phyloP scores from a whole-genome alignment of 306 rosid species.

The peach (Prunus persica) region Prunus_persica_NCBIv2 NC_034010.1:4348001-4348500 shows the following conservation, averaged over 20 bases:
- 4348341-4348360: neutral
- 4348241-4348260: neutral
- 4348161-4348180: slow-evolving; percentile 17
- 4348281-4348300: neutral
- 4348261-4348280: neutral
- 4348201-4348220: neutral
- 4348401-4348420: neutral
- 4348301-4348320: neutral
- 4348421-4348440: no score
- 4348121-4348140: neutral
- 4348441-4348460: no score
- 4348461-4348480: no score
- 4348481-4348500: no score
- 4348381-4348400: neutral
- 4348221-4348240: neutral
- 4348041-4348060: slow-evolving; percentile 24
- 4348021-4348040: slow-evolving; percentile 37
- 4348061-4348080: slow-evolving; percentile 45
- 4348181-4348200: neutral
- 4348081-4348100: slow-evolving; percentile 27
- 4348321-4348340: neutral
- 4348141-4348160: slow-evolving; percentile 22
- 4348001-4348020: slow-evolving; percentile 13
- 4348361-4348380: neutral
- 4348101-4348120: neutral